Percentiles rank a stretch among this genome's conserved stretches.
These are phyloP conservation scores for Blastocladiella emersonii DNA, from an alignment of 371 early-diverging fungal genomes.

Conservation along the genomic window DNA sequence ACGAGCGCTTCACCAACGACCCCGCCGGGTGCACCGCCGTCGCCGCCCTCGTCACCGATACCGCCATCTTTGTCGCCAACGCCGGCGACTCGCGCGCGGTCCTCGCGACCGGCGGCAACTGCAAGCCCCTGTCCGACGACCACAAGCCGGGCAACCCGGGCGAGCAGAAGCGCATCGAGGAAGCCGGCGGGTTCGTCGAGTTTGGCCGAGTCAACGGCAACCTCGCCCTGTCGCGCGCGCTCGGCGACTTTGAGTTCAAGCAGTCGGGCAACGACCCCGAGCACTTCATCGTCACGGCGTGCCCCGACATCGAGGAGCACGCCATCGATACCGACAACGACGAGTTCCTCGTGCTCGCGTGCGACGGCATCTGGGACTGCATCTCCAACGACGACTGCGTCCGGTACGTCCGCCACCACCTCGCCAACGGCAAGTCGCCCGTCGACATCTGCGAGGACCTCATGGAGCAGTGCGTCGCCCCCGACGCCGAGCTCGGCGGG, in stretches of 20 bases:
- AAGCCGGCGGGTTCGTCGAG: conserved; percentile 89
- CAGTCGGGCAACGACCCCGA: conserved; percentile 52
- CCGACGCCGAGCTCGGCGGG: conserved; percentile 62
- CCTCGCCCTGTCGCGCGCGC: conserved; percentile 84
- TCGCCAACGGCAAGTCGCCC: conserved; percentile 42
- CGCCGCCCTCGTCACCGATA: conserved; percentile 59
- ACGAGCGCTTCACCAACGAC: conserved; percentile 50
- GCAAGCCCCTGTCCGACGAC: conserved; percentile 69
- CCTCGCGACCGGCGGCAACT: conserved; percentile 52
- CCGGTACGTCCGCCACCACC: conserved; percentile 51
- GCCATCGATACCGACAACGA: conserved; percentile 43
- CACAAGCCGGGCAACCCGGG: conserved; percentile 78
- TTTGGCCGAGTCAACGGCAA: conserved; percentile 91
- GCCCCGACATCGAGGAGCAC: conserved; percentile 65
- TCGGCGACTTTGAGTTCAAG: conserved; percentile 96
- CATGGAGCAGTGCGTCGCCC: conserved; percentile 83
- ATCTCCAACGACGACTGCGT: conserved; percentile 22
- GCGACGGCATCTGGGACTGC: conserved; percentile 55
- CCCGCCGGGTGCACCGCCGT: conserved; percentile 94
- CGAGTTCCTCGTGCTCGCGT: conserved; percentile 88
- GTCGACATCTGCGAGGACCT: conserved; percentile 61
- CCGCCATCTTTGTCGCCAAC: conserved; percentile 39
- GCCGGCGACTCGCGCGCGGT: conserved; percentile 92
- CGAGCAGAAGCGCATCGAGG: conserved; percentile 65
- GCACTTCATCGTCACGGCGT: conserved; percentile 77